Conservation (phyloP, 1,139 yeast genomes). For the Yamadazyma blattariae region DNA sequence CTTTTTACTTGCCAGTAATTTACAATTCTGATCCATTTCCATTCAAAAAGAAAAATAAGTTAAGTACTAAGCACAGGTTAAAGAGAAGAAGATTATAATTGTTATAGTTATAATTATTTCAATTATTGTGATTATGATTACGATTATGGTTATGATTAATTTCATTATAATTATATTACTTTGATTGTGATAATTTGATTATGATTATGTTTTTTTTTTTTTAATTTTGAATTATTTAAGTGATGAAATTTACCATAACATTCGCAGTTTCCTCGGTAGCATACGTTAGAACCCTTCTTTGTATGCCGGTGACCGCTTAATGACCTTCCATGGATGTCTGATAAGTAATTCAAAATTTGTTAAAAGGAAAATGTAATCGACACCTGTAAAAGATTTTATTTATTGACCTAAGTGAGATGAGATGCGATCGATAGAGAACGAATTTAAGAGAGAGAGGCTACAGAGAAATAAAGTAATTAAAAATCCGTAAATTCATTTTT, state of each 20-base stretch:
- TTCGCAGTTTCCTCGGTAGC: conserved; percentile 96
- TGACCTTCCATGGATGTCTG: conserved; percentile 76
- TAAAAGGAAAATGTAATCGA: background rate
- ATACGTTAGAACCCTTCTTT: conserved; percentile 75
- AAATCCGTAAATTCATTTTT: background rate
- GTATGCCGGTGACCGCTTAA: conserved; percentile 80
- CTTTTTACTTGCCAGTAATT: conserved; percentile 87
- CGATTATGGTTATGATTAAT: too few species aligned
- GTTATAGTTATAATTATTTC: too few species aligned
- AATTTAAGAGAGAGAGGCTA: too few species aligned
- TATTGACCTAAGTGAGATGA: too few species aligned
- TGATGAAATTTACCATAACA: conserved; percentile 80
- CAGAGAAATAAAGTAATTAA: too few species aligned
- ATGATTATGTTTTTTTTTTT: too few species aligned
- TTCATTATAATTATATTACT: too few species aligned
- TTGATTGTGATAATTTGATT: too few species aligned
- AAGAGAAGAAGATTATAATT: conserved; percentile 10
- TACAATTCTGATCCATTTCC: conserved; percentile 68
- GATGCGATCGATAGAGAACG: too few species aligned
- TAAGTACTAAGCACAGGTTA: conserved; percentile 20
- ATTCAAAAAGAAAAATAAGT: too few species aligned
- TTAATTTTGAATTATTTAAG: conserved; percentile 34
- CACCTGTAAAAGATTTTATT: too few species aligned
- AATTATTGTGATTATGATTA: too few species aligned
- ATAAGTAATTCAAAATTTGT: conserved; percentile 14